phyloP scores from a whole-genome alignment of 148 eudicot species.

The Chenopodium suecicum region DNA sequence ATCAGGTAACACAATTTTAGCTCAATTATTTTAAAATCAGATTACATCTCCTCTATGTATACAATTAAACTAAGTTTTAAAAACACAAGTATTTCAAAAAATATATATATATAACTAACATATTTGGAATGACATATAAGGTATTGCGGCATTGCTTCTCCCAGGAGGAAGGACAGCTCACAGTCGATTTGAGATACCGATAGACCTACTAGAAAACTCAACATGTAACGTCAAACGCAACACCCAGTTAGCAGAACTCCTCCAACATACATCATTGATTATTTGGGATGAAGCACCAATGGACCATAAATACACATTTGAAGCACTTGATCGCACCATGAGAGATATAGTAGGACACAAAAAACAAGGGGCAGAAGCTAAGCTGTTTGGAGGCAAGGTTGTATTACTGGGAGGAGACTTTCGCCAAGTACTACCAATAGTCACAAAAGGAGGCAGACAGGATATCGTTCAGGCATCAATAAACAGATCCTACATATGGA shows the following conservation, averaged over 20 bases:
- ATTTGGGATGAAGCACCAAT: conserved; percentile 24
- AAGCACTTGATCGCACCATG: conserved; percentile 17
- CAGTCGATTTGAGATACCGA: conserved; percentile 1
- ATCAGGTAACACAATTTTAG: neutral
- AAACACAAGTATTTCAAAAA: too few relatives aligned
- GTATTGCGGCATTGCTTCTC: conserved; percentile 1
- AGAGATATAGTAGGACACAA: neutral
- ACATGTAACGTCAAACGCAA: neutral
- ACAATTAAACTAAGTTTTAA: too few relatives aligned
- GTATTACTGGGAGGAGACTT: conserved; percentile 17
- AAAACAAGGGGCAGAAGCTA: neutral
- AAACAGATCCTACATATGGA: conserved; percentile 8
- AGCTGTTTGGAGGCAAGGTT: conserved; percentile 14
- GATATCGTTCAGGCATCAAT: neutral
- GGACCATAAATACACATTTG: conserved; percentile 16
- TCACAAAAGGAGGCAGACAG: neutral
- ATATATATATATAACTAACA: too few relatives aligned
- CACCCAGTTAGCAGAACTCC: neutral
- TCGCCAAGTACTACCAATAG: conserved; percentile 9
- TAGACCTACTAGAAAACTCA: neutral
- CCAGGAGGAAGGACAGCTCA: conserved; percentile 14
- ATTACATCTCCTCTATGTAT: too few relatives aligned
- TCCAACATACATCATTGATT: neutral
- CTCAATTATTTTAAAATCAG: too few relatives aligned
- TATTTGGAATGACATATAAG: neutral